A percentile compares a stretch with the other conserved stretches of the same genome.
phyloP scores from a whole-genome alignment of 495 filamentous ascomycete species.

The Sabuloglossum arenarium region DNA sequence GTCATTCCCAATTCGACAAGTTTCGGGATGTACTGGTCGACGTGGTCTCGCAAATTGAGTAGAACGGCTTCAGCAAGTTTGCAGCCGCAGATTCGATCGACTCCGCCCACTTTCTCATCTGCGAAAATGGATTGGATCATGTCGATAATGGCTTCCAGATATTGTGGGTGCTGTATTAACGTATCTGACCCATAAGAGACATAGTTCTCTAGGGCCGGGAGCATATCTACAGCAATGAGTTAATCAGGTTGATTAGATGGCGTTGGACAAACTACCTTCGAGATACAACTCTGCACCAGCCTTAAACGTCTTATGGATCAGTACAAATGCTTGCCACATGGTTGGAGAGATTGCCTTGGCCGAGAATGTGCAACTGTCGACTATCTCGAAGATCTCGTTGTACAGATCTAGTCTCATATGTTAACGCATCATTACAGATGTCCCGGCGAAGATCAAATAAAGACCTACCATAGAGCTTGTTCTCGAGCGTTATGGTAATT shows the following conservation, averaged over 20 bases:
- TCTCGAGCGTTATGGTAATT: constrained; percentile 84
- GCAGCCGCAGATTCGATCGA: constrained; percentile 96
- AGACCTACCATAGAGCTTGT: constrained; percentile 65
- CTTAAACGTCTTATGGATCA: constrained; percentile 94
- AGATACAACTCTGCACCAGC: constrained; percentile 89
- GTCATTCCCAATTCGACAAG: constrained; percentile 81
- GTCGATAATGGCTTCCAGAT: constrained; percentile 65
- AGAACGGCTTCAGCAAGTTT: constrained; percentile 94
- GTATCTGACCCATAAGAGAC: constrained; percentile 71
- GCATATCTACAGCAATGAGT: constrained; percentile 44
- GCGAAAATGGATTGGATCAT: constrained; percentile 61
- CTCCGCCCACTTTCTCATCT: constrained; percentile 78
- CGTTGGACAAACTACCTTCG: constrained; percentile 24
- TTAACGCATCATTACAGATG: constrained; percentile 11
- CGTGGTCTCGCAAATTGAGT: constrained; percentile 79
- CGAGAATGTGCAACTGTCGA: constrained; percentile 97
- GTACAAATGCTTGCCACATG: constrained; percentile 96
- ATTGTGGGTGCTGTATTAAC: constrained; percentile 62
- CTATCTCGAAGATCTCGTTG: constrained; percentile 96
- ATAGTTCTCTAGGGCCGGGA: constrained; percentile 92
- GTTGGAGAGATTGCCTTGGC: constrained; percentile 85
- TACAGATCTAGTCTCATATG: constrained; percentile 42
- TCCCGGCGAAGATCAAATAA: neutral
- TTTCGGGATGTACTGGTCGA: constrained; percentile 66
- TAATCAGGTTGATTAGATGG: neutral